Conservation (phyloP, 805 yeast species). For the Tanozyma kutaoensis region DNA sequence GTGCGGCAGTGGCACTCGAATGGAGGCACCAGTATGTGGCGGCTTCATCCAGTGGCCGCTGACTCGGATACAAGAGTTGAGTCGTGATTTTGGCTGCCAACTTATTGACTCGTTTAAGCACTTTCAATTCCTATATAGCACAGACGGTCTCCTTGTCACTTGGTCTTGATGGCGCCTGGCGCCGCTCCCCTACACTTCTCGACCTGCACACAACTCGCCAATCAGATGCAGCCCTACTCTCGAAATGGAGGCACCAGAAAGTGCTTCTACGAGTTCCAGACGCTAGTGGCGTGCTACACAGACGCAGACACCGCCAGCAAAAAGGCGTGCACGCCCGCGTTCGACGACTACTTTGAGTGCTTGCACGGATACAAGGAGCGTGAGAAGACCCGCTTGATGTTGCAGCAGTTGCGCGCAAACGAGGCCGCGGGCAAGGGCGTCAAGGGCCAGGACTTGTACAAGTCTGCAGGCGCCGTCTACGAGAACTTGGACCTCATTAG, state of each 20-base stretch:
- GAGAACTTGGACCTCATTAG: conserved; percentile 29
- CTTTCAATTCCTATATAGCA: too few relatives aligned
- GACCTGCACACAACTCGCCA: too few relatives aligned
- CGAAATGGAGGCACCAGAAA: conserved; percentile 34
- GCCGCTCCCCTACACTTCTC: too few relatives aligned
- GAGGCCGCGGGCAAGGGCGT: conserved; percentile 26
- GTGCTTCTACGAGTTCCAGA: conserved; percentile 34
- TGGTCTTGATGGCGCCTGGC: too few relatives aligned
- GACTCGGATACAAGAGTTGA: too few relatives aligned
- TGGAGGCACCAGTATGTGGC: too few relatives aligned
- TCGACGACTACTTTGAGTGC: conserved; percentile 33
- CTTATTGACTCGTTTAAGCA: too few relatives aligned
- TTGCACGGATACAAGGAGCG: conserved; percentile 34
- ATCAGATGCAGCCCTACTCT: conserved; percentile 37
- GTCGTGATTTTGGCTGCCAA: too few relatives aligned
- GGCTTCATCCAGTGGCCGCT: too few relatives aligned
- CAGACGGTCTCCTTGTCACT: too few relatives aligned
- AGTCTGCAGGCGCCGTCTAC: conserved; percentile 25
- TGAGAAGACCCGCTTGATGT: conserved; percentile 29
- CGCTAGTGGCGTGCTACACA: conserved; percentile 29
- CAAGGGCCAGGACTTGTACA: conserved; percentile 29
- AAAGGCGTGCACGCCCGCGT: conserved; percentile 29
- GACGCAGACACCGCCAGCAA: conserved; percentile 28
- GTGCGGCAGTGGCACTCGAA: too few relatives aligned
- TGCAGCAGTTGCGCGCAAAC: conserved; percentile 32